Evolutionary conservation across 306 rosid species (phyloP), one percentile per base, ranked within the genome.

Genomic region (Cyclanthera cordifolia): DNA sequence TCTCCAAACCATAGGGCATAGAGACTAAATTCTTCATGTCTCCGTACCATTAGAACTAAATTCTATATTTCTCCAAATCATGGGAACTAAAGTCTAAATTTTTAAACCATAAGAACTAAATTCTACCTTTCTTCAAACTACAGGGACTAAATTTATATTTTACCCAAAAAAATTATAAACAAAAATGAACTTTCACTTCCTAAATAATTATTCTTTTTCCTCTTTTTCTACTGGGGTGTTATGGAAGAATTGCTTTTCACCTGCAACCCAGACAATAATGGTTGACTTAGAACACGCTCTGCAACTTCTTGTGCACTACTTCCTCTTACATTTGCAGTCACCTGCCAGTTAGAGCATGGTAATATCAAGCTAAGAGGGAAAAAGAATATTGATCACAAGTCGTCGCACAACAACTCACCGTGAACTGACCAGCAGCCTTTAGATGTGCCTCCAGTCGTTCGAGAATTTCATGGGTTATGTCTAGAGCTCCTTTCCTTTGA

Each of bases 381-480:
- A 16, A 63, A 30, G 70, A n/a, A 28, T 46, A 60, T 59, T 46
- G 21, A 41, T 58, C 39, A 23, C 34, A 55, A 27, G 24, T 32
- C 32, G 24, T 32, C 32, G 58, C 49, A 71, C 57, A 19, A 15
- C 34, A 75, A 71, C 77, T 43, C 83, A 91, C 99, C 86, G 80
- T 85, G 78, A 90, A 93, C 83, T 87, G 96, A 73, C 84, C 91
- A 69, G 49, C 71, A 10, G 96, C 96, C 88, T 81, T 82, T 69
- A 93, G 81, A 82, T 86, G 96, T 32, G 95, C 95, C 78, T 93
- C 98, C 67, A 93, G 73, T 86, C 94, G 87, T 77, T 93, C 98
- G 50, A 93, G 91, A 74, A 93, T 90, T 86, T 93, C 98, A 53
- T 87, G 95, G 55, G 95, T 90, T 7, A 85, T 83, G 76, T 89